phyloP scores from a whole-genome alignment of 2,329 filamentous ascomycete species.

The Teratosphaeria destructans region DNA sequence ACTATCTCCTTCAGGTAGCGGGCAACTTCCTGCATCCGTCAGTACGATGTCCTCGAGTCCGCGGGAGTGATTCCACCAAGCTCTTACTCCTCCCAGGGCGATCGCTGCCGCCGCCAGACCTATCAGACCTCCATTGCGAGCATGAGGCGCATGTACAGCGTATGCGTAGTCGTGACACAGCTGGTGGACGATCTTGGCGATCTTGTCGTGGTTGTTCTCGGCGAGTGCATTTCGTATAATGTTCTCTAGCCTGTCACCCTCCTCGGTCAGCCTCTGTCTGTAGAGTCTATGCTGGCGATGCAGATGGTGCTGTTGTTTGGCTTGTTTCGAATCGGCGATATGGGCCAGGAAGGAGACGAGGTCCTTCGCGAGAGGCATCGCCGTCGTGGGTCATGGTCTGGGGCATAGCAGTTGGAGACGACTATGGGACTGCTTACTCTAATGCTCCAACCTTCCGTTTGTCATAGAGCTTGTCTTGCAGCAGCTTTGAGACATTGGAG shows the following conservation, averaged over 20 bases:
- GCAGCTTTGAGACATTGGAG: slow-evolving; percentile 4
- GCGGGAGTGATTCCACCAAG: neutral
- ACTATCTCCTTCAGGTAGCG: slow-evolving; percentile 89
- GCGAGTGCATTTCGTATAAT: slow-evolving; percentile 76
- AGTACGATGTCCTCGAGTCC: slow-evolving; percentile 2
- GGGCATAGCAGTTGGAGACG: neutral
- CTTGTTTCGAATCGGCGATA: slow-evolving; percentile 3
- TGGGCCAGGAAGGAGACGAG: slow-evolving; percentile 5
- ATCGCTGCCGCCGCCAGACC: slow-evolving; percentile 92
- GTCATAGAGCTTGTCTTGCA: slow-evolving; percentile 98
- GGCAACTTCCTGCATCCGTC: slow-evolving; percentile 62
- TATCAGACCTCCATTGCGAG: slow-evolving; percentile 90
- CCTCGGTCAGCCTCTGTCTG: slow-evolving; percentile 4
- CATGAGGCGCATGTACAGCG: slow-evolving; percentile 91
- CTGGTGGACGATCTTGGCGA: slow-evolving; percentile 84
- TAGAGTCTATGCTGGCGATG: slow-evolving; percentile 3
- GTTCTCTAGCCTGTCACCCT: slow-evolving; percentile 62
- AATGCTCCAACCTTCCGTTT: slow-evolving; percentile 93
- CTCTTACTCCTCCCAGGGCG: slow-evolving; percentile 75
- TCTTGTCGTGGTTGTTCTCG: slow-evolving; percentile 65
- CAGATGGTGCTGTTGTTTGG: neutral
- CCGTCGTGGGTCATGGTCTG: neutral
- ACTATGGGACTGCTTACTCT: slow-evolving; percentile 51
- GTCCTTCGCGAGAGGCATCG: slow-evolving; percentile 4
- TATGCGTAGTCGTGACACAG: slow-evolving; percentile 97